phyloP scores from a whole-genome alignment of 2,329 filamentous ascomycete genomes.

The Calonectria honghensis region DNA sequence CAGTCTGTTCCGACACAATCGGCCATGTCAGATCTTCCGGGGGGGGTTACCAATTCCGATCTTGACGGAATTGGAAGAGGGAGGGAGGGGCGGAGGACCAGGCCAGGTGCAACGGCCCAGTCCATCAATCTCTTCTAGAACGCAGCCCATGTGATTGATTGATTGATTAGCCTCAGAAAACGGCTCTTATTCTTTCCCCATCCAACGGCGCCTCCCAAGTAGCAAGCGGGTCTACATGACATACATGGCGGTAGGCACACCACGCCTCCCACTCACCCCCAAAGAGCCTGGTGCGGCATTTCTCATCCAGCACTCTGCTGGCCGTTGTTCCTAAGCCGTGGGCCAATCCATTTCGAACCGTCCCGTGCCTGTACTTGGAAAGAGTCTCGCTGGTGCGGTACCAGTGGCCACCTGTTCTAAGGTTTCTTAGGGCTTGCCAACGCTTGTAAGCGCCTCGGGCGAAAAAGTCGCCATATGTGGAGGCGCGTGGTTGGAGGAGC shows the following conservation, averaged over 20 bases:
- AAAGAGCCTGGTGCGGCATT: constrained; percentile 31
- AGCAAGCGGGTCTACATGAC: constrained; percentile 38
- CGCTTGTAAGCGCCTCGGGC: constrained; percentile 26
- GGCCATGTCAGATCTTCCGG: neutral
- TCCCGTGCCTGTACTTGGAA: neutral
- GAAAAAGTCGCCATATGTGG: constrained; percentile 22
- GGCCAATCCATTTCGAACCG: constrained; percentile 16
- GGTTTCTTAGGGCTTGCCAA: constrained; percentile 33
- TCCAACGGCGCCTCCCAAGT: neutral
- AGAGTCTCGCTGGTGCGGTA: neutral
- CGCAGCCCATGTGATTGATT: constrained; percentile 11
- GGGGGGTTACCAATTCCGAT: neutral
- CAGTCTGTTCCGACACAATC: neutral
- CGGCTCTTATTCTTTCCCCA: neutral
- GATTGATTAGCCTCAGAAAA: constrained; percentile 2
- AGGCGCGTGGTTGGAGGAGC: constrained; percentile 35
- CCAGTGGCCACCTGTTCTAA: constrained; percentile 8
- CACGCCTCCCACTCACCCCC: neutral
- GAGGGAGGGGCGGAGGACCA: neutral
- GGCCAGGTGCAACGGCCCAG: constrained; percentile 12
- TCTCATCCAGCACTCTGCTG: constrained; percentile 22
- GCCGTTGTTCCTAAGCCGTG: constrained; percentile 6
- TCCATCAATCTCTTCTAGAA: constrained; percentile 14
- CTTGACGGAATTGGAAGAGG: neutral
- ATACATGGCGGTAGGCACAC: neutral